Percentiles rank a stretch among this genome's conserved stretches.
Evolutionary conservation across 176 grass and related monocot genomes (phyloP).

Genomic region (Zoysia japonica): DNA sequence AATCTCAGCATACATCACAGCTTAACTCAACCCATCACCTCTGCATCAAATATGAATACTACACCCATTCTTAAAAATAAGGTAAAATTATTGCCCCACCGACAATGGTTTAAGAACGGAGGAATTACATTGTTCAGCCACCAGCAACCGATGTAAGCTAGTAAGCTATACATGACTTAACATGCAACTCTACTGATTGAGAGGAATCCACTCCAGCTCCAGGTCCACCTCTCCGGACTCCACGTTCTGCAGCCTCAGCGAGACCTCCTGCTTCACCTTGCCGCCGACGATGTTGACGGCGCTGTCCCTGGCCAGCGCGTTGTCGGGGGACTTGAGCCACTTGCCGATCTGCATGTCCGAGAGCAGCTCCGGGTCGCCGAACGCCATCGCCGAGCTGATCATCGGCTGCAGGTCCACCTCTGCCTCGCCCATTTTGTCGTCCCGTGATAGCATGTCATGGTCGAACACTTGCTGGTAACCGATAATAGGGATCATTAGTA

Average conservation of each 20-base stretch:
- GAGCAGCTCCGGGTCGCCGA: slow-evolving; percentile 54
- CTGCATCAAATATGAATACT: neutral
- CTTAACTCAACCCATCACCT: neutral
- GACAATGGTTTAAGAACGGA: no score
- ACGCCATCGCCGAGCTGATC: slow-evolving; percentile 59
- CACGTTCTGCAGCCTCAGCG: slow-evolving; percentile 63
- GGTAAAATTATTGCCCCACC: no score
- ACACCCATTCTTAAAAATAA: no score
- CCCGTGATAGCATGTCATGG: slow-evolving; percentile 59
- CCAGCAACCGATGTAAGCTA: no score
- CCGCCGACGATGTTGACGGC: slow-evolving; percentile 46
- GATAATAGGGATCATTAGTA: neutral
- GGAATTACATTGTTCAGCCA: no score
- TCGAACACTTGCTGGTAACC: slow-evolving; percentile 69
- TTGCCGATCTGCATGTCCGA: slow-evolving; percentile 72
- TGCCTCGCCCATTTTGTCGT: slow-evolving; percentile 77
- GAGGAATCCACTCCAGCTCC: slow-evolving; percentile 70
- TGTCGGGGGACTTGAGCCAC: slow-evolving; percentile 67
- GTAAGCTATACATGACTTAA: neutral
- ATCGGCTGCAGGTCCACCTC: slow-evolving; percentile 74
- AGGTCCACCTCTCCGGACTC: slow-evolving; percentile 71
- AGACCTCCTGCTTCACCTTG: slow-evolving; percentile 77
- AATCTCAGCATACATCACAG: neutral
- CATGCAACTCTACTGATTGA: slow-evolving; percentile 42
- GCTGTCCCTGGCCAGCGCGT: slow-evolving; percentile 62